phyloP scores from a whole-genome alignment of 2,329 filamentous ascomycete species.

The Neoarthrinium moseri region DNA sequence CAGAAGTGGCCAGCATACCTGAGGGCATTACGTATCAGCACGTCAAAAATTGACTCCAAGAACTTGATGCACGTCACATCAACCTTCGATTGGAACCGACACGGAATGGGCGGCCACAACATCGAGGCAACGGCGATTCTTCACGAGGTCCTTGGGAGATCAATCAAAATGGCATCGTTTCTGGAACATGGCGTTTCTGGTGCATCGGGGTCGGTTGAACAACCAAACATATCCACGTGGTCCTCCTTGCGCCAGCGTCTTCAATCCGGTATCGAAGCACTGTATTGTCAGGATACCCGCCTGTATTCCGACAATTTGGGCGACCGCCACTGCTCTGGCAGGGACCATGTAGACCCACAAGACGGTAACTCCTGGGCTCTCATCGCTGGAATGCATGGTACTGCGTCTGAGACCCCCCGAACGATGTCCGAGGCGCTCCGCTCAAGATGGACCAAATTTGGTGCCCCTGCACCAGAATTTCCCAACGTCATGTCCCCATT shows the following conservation, averaged over 20 bases:
- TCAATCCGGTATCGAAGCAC: constrained; percentile 17
- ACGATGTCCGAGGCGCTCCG: constrained; percentile 34
- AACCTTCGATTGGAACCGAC: constrained; percentile 50
- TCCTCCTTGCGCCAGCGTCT: constrained; percentile 12
- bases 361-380: constrained; percentile 19
- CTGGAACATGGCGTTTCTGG: constrained; percentile 30
- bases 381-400: constrained; percentile 10
- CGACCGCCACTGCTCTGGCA: constrained; percentile 24
- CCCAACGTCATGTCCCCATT: constrained; percentile 19
- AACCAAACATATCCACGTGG: constrained; percentile 12
- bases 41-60: constrained; percentile 28
- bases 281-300: constrained; percentile 19
- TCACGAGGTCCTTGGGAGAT: constrained; percentile 49
- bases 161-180: constrained; percentile 42
- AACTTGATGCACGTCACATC: constrained; percentile 49
- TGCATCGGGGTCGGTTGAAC: background rate
- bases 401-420: constrained; percentile 18
- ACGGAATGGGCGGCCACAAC: constrained; percentile 49
- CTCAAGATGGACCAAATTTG: constrained; percentile 40
- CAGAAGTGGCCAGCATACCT: constrained; percentile 30
- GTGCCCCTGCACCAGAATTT: constrained; percentile 35
- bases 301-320: constrained; percentile 15
- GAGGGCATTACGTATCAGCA: constrained; percentile 29
- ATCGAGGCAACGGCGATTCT: constrained; percentile 51
- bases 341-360: constrained; percentile 17